These are phyloP conservation scores for Paramecium primaurelia DNA, from an alignment of 73 alveolate species.

Conservation along the genomic window DNA sequence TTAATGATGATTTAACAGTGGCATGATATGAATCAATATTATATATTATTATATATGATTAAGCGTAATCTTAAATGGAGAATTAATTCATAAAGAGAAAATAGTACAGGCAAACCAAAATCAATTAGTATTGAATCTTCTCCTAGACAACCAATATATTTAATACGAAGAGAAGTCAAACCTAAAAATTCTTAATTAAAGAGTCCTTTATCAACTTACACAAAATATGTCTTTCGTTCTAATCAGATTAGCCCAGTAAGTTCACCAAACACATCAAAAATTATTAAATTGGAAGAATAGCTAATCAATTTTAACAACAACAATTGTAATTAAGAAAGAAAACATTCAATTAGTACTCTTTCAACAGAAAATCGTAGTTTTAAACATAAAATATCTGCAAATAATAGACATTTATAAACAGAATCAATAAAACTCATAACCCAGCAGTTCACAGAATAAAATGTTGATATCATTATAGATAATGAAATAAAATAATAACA, in stretches of 20 bases:
- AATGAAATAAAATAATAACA: not conserved
- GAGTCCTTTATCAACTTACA: not conserved
- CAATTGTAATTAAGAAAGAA: not conserved
- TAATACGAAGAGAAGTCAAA: not conserved
- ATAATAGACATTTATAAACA: not conserved
- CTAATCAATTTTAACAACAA: not conserved
- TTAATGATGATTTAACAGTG: constrained; percentile 97
- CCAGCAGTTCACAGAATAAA: not conserved
- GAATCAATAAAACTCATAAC: not conserved
- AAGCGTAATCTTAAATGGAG: constrained; percentile 29
- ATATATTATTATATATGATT: not conserved
- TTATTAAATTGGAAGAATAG: not conserved
- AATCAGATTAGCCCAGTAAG: not conserved
- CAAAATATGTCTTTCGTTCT: not conserved
- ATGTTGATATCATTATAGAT: not conserved
- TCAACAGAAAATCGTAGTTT: not conserved
- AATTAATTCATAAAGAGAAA: constrained; percentile 7
- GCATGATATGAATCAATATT: constrained; percentile 38
- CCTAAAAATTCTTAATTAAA: not conserved
- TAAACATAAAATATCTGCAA: not conserved
- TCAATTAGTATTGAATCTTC: not conserved
- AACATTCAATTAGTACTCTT: not conserved
- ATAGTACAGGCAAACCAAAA: not conserved
- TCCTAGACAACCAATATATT: not conserved
- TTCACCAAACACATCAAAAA: not conserved